These are phyloP conservation scores for Kuraishia capsulata DNA, from an alignment of 805 yeast species.

Conservation along the genomic window DNA sequence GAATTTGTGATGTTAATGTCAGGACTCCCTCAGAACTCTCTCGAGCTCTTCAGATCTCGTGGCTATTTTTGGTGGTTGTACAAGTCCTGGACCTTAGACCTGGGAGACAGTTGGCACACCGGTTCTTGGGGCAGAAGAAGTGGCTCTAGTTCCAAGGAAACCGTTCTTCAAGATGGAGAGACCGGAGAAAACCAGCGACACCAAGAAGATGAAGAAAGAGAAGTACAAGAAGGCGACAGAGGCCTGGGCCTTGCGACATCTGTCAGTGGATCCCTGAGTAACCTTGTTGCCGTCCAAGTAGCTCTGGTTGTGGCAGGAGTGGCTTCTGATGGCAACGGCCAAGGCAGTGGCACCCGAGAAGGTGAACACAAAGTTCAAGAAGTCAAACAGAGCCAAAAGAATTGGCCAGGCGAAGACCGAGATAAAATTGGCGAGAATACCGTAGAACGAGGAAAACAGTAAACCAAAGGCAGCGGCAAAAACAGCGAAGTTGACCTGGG, in stretches of 20 bases:
- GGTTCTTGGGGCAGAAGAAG: slow-evolving; percentile 51
- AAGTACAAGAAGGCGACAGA: slow-evolving; percentile 77
- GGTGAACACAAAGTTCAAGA: slow-evolving; percentile 83
- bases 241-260: slow-evolving; percentile 96
- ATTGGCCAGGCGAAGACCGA: slow-evolving; percentile 84
- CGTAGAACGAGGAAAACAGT: slow-evolving; percentile 73
- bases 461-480: slow-evolving; percentile 86
- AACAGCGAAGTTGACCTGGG: slow-evolving; percentile 84
- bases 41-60: too few relatives aligned
- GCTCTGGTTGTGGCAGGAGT: slow-evolving; percentile 66
- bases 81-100: too few relatives aligned
- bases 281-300: slow-evolving; percentile 62
- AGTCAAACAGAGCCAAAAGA: slow-evolving; percentile 65
- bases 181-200: slow-evolving; percentile 43
- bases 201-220: slow-evolving; percentile 67
- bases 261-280: slow-evolving; percentile 65
- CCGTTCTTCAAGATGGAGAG: slow-evolving; percentile 46
- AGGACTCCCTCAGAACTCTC: too few relatives aligned
- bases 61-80: too few relatives aligned
- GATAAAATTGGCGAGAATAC: slow-evolving; percentile 66
- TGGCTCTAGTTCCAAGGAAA: slow-evolving; percentile 42
- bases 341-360: slow-evolving; percentile 92
- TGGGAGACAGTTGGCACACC: slow-evolving; percentile 90
- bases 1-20: too few relatives aligned
- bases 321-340: slow-evolving; percentile 82